Evolutionary conservation across 2,329 filamentous ascomycete genomes (phyloP), one percentile per base, ranked within the genome.

Genomic region (Pseudocercospora pini-densiflorae): DNA sequence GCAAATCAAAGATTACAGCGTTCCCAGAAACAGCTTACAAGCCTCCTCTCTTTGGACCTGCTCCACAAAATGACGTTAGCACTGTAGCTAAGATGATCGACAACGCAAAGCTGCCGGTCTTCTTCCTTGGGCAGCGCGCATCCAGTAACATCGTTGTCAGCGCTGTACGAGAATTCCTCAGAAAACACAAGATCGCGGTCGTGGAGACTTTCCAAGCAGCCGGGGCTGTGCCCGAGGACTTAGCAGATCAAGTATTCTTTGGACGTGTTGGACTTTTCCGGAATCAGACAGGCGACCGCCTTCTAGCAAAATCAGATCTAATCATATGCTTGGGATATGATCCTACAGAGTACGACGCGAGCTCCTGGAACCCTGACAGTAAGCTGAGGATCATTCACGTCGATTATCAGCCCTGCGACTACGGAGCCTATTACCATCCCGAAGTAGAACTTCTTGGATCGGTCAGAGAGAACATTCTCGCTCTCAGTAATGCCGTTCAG

Each of bases 151-250:
- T 76, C 10, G 80, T 82, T 5, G 81, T 84, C 2, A 73, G 69
- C 1, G 79, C 79, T 1, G 79, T 84, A 9, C 81, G 81, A 9
- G 72, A 76, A 0, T 79, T 84, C 58, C 76, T 84, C 8, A 70
- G 72, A 7, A 79, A 78, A 55, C 77, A 79, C 67, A 80, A 80
- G 0, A 77, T 84, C 7, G 81, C 82, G 1, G 81, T 83, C 1
- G 77, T 84, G n/a, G 82, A 84, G 72, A 84, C 82, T 0, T 84
- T 84, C 72, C 82, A 84, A 72, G 82, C 82, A 0, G 82, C 82
- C 1, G 82, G 82, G 7, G 81, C 81, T 12, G 79, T 84, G 14
- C 78, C 81, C 4, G 73, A 79, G 62, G 79, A 82, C 23, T 76
- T 83, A 7, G 77, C 78, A 1, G 66, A 75, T 43, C 78, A 81